Conservation (phyloP, 2,329 filamentous ascomycete species). For the Pseudohalonectria lignicola region DNA sequence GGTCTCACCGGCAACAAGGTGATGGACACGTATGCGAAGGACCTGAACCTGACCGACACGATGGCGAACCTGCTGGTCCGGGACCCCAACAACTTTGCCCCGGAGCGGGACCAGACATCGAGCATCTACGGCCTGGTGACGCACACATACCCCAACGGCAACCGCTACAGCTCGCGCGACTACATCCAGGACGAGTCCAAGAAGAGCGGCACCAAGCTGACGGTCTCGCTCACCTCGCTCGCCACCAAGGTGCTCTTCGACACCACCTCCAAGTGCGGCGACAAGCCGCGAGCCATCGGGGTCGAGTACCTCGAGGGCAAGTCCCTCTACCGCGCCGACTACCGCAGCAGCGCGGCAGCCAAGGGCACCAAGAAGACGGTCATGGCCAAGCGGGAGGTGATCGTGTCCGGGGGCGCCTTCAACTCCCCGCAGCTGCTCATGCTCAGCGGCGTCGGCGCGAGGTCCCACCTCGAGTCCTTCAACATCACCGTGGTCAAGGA, state of each 20-base stretch:
- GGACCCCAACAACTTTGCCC: conserved; percentile 38
- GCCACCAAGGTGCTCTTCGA: conserved; percentile 18
- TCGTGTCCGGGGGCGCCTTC: conserved; percentile 37
- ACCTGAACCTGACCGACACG: conserved; percentile 9
- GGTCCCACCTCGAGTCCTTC: conserved; percentile 24
- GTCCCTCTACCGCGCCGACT: conserved; percentile 21
- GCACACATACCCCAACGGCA: conserved; percentile 16
- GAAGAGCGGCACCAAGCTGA: conserved; percentile 12
- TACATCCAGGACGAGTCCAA: conserved; percentile 12
- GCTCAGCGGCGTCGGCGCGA: conserved; percentile 15
- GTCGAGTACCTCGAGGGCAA: conserved; percentile 21
- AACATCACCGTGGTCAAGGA: conserved; percentile 32
- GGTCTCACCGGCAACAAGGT: conserved; percentile 8
- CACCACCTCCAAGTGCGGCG: conserved; percentile 3
- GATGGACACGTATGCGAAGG: conserved; percentile 9
- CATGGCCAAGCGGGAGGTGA: conserved; percentile 28
- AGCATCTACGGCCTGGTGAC: conserved; percentile 15
- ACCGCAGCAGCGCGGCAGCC: conserved; percentile 6
- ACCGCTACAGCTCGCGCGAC: conserved; percentile 16
- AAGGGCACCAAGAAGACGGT: conserved; percentile 13
- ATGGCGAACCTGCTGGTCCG: conserved; percentile 15
- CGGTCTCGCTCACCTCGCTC: conserved; percentile 15
- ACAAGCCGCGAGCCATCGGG: conserved; percentile 17
- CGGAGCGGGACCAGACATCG: conserved; percentile 14
- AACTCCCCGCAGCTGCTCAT: conserved; percentile 40